phyloP scores from a whole-genome alignment of 192 early-diverging fungal genomes.

The Coemansia biformis region DNA sequence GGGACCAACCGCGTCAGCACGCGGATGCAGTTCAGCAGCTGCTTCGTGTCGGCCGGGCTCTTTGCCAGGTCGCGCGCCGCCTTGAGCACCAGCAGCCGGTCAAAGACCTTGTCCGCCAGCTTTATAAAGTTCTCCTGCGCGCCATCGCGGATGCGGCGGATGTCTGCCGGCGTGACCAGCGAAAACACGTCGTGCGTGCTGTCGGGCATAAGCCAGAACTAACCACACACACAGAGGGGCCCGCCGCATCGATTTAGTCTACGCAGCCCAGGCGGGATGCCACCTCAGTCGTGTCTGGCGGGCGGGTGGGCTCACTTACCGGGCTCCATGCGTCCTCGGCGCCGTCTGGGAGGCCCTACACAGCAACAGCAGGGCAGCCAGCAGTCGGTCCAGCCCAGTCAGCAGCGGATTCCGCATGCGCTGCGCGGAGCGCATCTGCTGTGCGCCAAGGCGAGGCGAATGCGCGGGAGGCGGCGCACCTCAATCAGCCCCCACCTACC shows the following conservation, averaged over 20 bases:
- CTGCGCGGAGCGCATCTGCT: too few relatives aligned
- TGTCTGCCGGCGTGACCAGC: constrained; percentile 77
- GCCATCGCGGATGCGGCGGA: constrained; percentile 67
- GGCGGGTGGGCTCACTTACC: constrained; percentile 36
- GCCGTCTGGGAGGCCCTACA: constrained; percentile 39
- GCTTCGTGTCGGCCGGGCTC: constrained; percentile 51
- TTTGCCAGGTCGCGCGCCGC: constrained; percentile 51
- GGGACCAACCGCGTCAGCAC: constrained; percentile 80
- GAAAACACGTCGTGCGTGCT: constrained; percentile 74
- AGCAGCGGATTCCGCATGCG: too few relatives aligned
- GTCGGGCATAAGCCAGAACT: constrained; percentile 67
- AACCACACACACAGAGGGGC: not conserved
- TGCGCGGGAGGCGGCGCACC: too few relatives aligned
- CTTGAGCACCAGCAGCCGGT: constrained; percentile 51
- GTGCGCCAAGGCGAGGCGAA: too few relatives aligned
- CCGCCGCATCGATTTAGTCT: not conserved
- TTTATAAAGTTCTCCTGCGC: constrained; percentile 74
- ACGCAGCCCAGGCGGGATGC: too few relatives aligned
- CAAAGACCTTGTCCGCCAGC: constrained; percentile 67
- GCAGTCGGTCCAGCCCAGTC: not conserved
- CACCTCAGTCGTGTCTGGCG: too few relatives aligned
- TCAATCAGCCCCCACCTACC: too few relatives aligned
- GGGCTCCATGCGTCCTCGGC: constrained; percentile 49
- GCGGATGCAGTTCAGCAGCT: constrained; percentile 77
- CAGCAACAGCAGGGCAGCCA: not conserved